Base-by-base conservation (phyloP, 768 basidiomycete genomes). In the Suillus ampliporus region DNA sequence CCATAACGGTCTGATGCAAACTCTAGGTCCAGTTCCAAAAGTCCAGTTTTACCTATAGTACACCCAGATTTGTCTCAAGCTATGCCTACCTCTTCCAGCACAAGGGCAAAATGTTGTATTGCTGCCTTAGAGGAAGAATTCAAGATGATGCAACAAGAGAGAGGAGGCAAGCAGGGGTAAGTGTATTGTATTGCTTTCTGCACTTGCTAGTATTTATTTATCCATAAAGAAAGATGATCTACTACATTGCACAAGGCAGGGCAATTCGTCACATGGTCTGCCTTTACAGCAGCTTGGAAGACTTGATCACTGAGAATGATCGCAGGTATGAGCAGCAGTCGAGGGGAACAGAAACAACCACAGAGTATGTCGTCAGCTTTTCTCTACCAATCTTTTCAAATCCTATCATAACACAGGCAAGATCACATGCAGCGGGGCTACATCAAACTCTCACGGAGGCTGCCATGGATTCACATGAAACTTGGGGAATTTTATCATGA, bases 101-200 rank as follows among this genome's bases (percentile, higher is more conserved):
- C 23, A 26, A 48, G 53, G 38, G 38, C 53, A 2, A 57, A 57
- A 14, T 21, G 40, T 21, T 21, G 14, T 4, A 57, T 57, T 13
- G 19, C 57, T n/a, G 57, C 57, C 38, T 57, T 57, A n/a, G 57
- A 57, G 26, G 38, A 57, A 1, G 53, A 54, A 17, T 23, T 54
- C 0, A 23, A 41, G 38, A 40, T 1, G 23, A 31, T 43, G 34
- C 10, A 15, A 4, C 43, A 28, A 9, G 17, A 28, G 57, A 41
- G 57, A 8, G 43, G 43, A 10, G 26, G 4, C 0, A 38, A 57
- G 9, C 35, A 40, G 17, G 26, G 43, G 38, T 35, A 26, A 26
- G 57, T 38, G 6, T 57, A n/a, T 19, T 40, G 2, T 37, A 11
- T 21, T 21, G 19, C 41, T 41, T 5, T 1, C 26, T 10, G 7